Percentiles rank a stretch among this genome's conserved stretches.
Conservation (phyloP, 805 yeast genomes). For the Candida stauntonica region DNA sequence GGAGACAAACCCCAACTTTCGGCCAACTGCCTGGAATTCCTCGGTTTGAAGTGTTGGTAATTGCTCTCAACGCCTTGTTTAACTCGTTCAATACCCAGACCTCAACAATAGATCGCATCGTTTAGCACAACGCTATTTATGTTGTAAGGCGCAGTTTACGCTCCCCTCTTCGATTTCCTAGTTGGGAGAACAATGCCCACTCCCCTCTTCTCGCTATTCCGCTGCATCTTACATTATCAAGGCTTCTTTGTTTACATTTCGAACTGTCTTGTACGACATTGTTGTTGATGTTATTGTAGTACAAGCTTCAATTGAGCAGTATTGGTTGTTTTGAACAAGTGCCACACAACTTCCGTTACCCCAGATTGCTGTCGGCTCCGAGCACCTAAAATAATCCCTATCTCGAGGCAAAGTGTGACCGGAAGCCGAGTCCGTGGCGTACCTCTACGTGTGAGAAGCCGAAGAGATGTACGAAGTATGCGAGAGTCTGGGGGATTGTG, state of each 20-base stretch:
- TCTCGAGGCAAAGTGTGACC: too few species aligned
- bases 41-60: constrained; percentile 2
- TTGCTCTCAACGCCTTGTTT: not conserved
- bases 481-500: too few species aligned
- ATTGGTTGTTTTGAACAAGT: too few species aligned
- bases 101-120: not conserved
- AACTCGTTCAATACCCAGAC: not conserved
- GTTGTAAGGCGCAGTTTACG: not conserved
- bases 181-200: not conserved
- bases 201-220: not conserved
- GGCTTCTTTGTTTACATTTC: constrained; percentile 1
- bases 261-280: too few species aligned
- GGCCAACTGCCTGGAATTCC: constrained; percentile 3
- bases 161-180: constrained; percentile 3
- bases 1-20: not conserved
- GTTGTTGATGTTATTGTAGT: too few species aligned
- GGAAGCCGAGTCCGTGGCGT: too few species aligned
- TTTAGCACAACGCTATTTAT: not conserved
- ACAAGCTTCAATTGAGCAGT: too few species aligned
- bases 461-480: too few species aligned
- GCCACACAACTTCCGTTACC: too few species aligned
- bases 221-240: not conserved
- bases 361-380: too few species aligned
- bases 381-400: too few species aligned
- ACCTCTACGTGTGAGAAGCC: too few species aligned